Evolutionary conservation across 2,329 filamentous ascomycete genomes (phyloP).

Genomic region (Diaporthe ilicicola): DNA sequence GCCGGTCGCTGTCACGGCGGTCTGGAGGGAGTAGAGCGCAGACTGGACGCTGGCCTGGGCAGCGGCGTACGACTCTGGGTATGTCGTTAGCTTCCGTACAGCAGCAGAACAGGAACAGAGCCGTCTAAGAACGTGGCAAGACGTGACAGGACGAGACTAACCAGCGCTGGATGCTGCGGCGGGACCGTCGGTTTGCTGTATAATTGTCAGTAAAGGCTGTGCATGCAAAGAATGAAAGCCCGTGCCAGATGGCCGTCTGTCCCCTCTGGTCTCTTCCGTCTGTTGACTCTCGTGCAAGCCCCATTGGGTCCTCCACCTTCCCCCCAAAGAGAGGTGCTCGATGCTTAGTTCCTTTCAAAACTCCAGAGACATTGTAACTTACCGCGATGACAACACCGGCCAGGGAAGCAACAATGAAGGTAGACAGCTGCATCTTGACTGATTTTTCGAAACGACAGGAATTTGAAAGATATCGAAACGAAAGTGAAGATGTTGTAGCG

Average conservation of each 20-base stretch:
- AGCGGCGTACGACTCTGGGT: background rate
- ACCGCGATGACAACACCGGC: constrained; percentile 11
- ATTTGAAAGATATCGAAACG: background rate
- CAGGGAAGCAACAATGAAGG: constrained; percentile 18
- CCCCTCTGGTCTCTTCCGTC: background rate
- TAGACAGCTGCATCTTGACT: constrained; percentile 22
- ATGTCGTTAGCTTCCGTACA: background rate
- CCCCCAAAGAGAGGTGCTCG: background rate
- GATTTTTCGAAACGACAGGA: background rate
- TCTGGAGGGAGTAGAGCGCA: background rate
- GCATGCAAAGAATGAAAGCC: background rate
- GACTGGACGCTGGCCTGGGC: constrained; percentile 24
- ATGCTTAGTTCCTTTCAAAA: background rate
- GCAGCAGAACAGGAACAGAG: background rate
- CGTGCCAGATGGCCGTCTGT: background rate
- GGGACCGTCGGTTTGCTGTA: constrained; percentile 1
- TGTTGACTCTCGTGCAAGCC: background rate
- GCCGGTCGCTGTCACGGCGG: constrained; percentile 17
- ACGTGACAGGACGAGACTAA: background rate
- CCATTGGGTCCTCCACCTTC: background rate
- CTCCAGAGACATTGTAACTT: background rate
- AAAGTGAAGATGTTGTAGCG: background rate
- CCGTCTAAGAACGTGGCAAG: background rate
- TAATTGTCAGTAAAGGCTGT: background rate
- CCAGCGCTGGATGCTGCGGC: constrained; percentile 16